Conservation (phyloP, 306 rosid genomes). For the Prunus mongolica region DNA sequence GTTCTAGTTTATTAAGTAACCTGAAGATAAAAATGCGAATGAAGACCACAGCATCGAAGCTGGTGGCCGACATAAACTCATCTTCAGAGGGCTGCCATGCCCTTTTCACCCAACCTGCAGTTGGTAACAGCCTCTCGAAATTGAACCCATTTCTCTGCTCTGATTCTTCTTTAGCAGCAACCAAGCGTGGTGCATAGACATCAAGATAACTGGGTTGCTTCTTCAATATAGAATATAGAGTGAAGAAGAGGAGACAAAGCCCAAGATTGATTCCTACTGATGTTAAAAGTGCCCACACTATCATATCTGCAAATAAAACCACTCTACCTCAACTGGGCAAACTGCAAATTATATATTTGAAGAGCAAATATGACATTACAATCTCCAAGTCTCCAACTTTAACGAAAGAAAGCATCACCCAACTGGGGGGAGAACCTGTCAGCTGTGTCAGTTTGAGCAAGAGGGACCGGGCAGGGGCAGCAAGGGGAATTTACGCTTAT, state of each 20-base stretch:
- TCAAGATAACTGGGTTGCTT: conserved; percentile 63
- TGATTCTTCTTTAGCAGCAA: conserved; percentile 38
- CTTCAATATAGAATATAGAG: conserved; percentile 68
- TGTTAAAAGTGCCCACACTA: conserved; percentile 76
- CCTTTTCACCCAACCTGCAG: conserved; percentile 69
- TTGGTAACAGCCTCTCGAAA: conserved; percentile 67
- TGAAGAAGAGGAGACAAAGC: conserved; percentile 61
- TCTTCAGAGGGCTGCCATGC: conserved; percentile 79
- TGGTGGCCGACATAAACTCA: conserved; percentile 47
- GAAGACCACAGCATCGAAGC: conserved; percentile 76
- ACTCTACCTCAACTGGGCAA: neutral
- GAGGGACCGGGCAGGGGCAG: neutral
- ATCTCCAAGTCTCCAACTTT: neutral
- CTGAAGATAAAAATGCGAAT: conserved; percentile 75
- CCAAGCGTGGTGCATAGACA: conserved; percentile 64
- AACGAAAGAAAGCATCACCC: neutral
- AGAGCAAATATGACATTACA: neutral
- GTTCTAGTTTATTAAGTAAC: conserved; percentile 21
- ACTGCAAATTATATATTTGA: neutral
- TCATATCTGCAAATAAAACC: conserved; percentile 34
- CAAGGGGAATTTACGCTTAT: neutral
- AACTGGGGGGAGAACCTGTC: neutral
- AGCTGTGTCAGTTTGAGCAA: neutral
- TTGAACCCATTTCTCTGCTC: conserved; percentile 42
- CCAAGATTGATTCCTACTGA: conserved; percentile 84